Conservation (phyloP, 345 rosid genomes). For the Moricandia arvensis region DNA sequence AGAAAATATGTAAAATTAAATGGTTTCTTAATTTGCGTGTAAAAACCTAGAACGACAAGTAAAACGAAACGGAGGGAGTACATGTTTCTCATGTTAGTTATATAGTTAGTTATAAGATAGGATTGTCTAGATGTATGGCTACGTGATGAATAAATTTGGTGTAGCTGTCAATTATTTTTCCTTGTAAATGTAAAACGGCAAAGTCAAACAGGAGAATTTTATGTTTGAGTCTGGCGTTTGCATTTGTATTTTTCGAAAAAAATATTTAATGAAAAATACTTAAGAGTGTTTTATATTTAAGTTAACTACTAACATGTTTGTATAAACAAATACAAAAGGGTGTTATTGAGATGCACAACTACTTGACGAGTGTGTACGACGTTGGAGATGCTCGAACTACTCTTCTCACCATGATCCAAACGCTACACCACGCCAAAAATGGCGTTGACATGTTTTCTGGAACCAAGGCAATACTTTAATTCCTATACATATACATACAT, state of each 20-base stretch:
- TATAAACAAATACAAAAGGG: slow-evolving; percentile 45
- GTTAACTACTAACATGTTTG: background rate
- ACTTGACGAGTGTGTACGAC: slow-evolving; percentile 93
- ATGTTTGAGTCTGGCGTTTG: background rate
- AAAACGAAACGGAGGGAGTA: no score
- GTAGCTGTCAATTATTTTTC: background rate
- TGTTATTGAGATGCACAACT: slow-evolving; percentile 95
- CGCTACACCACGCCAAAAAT: slow-evolving; percentile 87
- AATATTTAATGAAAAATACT: background rate
- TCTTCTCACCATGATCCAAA: slow-evolving; percentile 94
- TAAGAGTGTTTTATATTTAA: background rate
- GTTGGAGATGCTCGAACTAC: slow-evolving; percentile 54
- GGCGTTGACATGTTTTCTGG: slow-evolving; percentile 94
- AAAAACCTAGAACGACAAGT: no score
- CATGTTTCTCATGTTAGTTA: background rate
- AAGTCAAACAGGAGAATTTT: background rate
- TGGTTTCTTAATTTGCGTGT: no score
- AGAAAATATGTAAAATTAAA: no score
- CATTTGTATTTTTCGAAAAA: background rate
- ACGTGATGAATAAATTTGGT: background rate
- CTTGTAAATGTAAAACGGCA: background rate
- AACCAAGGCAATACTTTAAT: slow-evolving; percentile 57
- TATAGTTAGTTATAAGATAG: background rate
- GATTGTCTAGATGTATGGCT: background rate
- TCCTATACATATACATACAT: background rate